phyloP scores from a whole-genome alignment of 2,329 filamentous ascomycete genomes.

The Endothia cerciana region DNA sequence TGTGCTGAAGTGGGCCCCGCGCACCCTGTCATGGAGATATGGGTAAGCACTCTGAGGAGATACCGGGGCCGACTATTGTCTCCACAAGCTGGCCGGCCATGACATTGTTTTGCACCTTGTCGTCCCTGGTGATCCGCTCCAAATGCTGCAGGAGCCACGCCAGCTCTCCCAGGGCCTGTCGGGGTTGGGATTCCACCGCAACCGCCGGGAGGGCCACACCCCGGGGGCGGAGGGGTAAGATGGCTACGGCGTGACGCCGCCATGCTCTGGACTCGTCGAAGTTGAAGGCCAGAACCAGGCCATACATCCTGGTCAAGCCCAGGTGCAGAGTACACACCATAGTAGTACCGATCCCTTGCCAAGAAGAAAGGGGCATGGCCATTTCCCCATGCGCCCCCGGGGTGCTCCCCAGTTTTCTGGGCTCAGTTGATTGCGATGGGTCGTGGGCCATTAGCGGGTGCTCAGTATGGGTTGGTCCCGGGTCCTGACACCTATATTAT shows the following conservation, averaged over 20 bases:
- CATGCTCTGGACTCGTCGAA: neutral
- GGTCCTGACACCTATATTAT: neutral
- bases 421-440: neutral
- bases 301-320: neutral
- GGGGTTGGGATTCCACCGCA: neutral
- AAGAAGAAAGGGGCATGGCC: constrained; percentile 12
- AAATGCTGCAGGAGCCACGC: neutral
- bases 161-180: neutral
- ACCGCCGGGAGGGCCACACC: neutral
- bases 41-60: neutral
- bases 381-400: neutral
- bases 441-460: neutral
- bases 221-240: too few relatives aligned
- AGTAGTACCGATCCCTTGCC: neutral
- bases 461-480: neutral
- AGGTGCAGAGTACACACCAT: neutral
- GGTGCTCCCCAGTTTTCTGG: neutral
- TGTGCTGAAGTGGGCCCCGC: neutral
- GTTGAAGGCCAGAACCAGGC: neutral
- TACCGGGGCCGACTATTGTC: neutral
- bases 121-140: neutral
- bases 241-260: neutral
- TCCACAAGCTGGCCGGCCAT: neutral
- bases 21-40: constrained; percentile 4
- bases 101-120: neutral